These are phyloP conservation scores for Pholiota conissans DNA, from an alignment of 768 basidiomycete species.

Conservation along the genomic window DNA sequence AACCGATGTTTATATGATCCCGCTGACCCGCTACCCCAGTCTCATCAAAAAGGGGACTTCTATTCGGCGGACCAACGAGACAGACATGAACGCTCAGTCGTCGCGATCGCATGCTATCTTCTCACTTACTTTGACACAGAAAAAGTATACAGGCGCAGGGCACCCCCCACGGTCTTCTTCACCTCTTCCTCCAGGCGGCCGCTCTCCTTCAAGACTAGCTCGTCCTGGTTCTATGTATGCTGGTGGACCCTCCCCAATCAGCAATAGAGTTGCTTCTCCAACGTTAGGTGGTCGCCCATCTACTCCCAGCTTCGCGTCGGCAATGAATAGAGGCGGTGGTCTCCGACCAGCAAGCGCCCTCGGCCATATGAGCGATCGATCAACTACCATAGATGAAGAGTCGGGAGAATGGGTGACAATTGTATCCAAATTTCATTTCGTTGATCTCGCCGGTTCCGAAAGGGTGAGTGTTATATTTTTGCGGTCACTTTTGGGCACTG, in stretches of 20 bases:
- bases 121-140: constrained; percentile 91
- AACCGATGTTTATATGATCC: not conserved
- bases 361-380: constrained; percentile 62
- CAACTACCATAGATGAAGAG: constrained; percentile 52
- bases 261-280: constrained; percentile 68
- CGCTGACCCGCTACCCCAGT: constrained; percentile 39
- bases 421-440: constrained; percentile 96
- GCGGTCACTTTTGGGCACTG: constrained; percentile 3
- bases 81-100: constrained; percentile 98
- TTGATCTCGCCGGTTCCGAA: constrained; percentile 97
- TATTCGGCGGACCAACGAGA: constrained; percentile 92
- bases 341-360: constrained; percentile 80
- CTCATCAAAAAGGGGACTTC: constrained; percentile 88
- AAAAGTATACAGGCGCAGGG: constrained; percentile 75
- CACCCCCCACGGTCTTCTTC: constrained; percentile 75
- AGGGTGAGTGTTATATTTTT: constrained; percentile 52
- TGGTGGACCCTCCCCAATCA: constrained; percentile 33
- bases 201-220: constrained; percentile 75
- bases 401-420: constrained; percentile 86
- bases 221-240: constrained; percentile 81
- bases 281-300: constrained; percentile 68
- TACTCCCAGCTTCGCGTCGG: constrained; percentile 77
- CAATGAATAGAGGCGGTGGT: constrained; percentile 67
- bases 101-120: constrained; percentile 99
- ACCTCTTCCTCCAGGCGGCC: constrained; percentile 70